Evolutionary conservation across 805 yeast species (phyloP).

Genomic region (Candida dajiaensis): DNA sequence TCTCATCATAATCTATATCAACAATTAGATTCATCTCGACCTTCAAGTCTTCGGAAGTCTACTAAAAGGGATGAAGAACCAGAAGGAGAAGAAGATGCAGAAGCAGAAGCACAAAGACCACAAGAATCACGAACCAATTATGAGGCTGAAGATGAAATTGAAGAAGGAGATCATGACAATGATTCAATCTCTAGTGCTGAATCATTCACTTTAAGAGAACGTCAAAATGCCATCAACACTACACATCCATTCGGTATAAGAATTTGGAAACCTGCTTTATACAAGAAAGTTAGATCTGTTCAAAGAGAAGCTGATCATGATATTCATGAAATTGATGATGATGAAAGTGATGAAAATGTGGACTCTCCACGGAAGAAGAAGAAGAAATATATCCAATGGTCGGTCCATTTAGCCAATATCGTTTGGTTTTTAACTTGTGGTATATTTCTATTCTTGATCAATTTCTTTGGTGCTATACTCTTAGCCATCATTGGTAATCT

Average conservation of each 20-base stretch:
- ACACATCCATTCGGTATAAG: conserved; percentile 98
- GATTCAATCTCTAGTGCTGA: conserved; percentile 55
- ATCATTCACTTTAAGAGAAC: conserved; percentile 80
- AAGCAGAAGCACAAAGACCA: no score
- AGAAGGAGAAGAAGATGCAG: not conserved
- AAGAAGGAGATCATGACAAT: conserved; percentile 18
- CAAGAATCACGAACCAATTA: conserved; percentile 2
- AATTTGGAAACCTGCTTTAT: conserved; percentile 97
- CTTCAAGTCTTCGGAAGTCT: not conserved
- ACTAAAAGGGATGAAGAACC: not conserved
- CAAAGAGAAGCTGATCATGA: conserved; percentile 89
- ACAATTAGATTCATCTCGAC: conserved; percentile 3
- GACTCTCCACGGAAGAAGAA: conserved; percentile 1
- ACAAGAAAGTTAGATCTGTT: conserved; percentile 88
- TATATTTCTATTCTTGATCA: conserved; percentile 45
- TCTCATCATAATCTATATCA: conserved; percentile 5
- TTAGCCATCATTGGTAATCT: conserved; percentile 39
- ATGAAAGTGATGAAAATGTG: conserved; percentile 1
- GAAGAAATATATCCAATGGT: conserved; percentile 45
- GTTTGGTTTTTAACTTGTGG: conserved; percentile 79
- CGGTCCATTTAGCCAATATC: conserved; percentile 61
- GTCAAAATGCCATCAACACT: conserved; percentile 93
- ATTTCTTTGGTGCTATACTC: conserved; percentile 42
- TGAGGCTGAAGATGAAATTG: not conserved
- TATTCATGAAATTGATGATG: conserved; percentile 63